Percentiles rank a stretch among this genome's conserved stretches.
These are phyloP conservation scores for Galeopsis tetrahit DNA, from an alignment of 257 asterid species.

Conservation along the genomic window DNA sequence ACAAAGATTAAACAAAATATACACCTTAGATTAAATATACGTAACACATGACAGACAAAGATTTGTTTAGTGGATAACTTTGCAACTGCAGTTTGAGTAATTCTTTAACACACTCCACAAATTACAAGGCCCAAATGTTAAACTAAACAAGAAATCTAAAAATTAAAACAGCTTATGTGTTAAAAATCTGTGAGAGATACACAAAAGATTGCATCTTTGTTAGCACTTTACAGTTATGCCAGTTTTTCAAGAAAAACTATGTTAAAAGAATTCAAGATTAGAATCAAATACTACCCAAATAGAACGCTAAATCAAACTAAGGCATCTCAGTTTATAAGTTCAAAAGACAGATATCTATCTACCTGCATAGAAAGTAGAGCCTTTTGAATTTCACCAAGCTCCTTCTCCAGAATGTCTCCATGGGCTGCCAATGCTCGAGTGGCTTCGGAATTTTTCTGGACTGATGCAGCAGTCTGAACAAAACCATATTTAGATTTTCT, in stretches of 20 bases:
- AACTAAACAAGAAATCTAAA: not conserved
- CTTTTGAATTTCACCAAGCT: slow-evolving; percentile 88
- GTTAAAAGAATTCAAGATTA: slow-evolving; percentile 1
- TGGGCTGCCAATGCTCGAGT: slow-evolving; percentile 80
- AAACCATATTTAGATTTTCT: slow-evolving; percentile 13
- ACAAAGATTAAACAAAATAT: slow-evolving; percentile 20
- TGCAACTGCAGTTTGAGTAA: not conserved
- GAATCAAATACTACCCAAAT: not conserved
- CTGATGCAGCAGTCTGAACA: slow-evolving; percentile 47
- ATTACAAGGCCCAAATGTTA: not conserved
- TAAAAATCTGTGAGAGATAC: not conserved
- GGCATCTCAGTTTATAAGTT: slow-evolving; percentile 8
- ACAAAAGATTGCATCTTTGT: slow-evolving; percentile 7
- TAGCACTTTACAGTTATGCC: slow-evolving; percentile 1
- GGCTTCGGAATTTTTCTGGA: slow-evolving; percentile 88
- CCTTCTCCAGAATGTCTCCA: slow-evolving; percentile 80
- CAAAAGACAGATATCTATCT: slow-evolving; percentile 14
- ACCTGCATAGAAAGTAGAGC: slow-evolving; percentile 97
- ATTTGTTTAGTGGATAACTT: not conserved
- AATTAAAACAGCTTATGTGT: not conserved
- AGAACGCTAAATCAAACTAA: slow-evolving; percentile 5
- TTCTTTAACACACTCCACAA: not conserved
- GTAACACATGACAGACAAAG: not conserved
- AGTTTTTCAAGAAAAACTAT: not conserved
- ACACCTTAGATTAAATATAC: not conserved